These are phyloP conservation scores for Boletus subparvulus DNA, from an alignment of 768 basidiomycete species.

Conservation along the genomic window DNA sequence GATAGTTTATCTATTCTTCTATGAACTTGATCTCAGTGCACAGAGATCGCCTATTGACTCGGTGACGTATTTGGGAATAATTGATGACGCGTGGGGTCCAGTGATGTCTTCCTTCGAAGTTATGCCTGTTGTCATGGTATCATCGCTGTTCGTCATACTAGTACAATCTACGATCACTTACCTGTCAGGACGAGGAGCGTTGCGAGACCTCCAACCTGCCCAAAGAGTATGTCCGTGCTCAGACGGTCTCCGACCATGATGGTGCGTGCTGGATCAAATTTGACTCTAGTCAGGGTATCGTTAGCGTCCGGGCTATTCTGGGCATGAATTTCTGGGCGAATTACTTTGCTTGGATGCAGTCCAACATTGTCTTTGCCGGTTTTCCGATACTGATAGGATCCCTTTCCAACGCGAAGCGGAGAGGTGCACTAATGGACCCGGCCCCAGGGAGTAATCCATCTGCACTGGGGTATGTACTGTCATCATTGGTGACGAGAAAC, in stretches of 20 bases:
- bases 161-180: constrained; percentile 28
- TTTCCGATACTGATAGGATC: constrained; percentile 85
- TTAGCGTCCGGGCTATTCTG: constrained; percentile 7
- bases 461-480: constrained; percentile 83
- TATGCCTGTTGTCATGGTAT: constrained; percentile 53
- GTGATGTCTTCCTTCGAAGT: constrained; percentile 71
- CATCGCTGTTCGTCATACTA: background rate
- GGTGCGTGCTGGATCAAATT: constrained; percentile 82
- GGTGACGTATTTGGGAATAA: constrained; percentile 81
- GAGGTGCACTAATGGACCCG: constrained; percentile 80
- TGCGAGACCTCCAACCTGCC: constrained; percentile 77
- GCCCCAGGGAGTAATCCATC: constrained; percentile 79
- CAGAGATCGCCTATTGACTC: constrained; percentile 80
- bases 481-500: constrained; percentile 91
- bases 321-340: constrained; percentile 9
- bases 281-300: constrained; percentile 51
- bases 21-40: constrained; percentile 27
- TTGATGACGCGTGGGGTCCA: constrained; percentile 65
- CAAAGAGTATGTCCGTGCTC: constrained; percentile 95
- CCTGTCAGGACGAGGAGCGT: constrained; percentile 95
- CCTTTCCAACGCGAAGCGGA: constrained; percentile 67
- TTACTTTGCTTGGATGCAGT: constrained; percentile 82
- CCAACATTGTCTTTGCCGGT: constrained; percentile 88
- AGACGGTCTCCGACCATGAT: constrained; percentile 97
- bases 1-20: constrained; percentile 2